Evolutionary conservation across 768 basidiomycete genomes (phyloP), one percentile per base, ranked within the genome.

Genomic region (Mrakia gelida): DNA sequence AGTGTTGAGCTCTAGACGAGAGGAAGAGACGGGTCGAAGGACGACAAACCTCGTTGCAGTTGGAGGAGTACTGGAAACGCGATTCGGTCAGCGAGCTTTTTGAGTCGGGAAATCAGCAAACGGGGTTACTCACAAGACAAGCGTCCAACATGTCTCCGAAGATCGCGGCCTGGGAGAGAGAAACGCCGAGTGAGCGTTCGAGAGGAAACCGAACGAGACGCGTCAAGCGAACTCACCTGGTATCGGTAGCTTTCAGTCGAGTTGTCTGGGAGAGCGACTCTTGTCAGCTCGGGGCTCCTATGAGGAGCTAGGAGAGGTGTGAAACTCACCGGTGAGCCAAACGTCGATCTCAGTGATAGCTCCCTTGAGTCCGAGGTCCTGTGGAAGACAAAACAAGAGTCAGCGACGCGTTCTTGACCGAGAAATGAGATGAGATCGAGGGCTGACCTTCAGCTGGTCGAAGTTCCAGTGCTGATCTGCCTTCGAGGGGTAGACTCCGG

Each of bases 341-440:
- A 78, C 62, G 43, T 78, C 77, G 49, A 78, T 71, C 71, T 78
- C 77, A n/a, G 77, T 78, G 59, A 78, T 73, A 43, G 73, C 71
- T 32, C 71, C 77, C n/a, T 73, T 38, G 43, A 78, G 62, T 5
- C 71, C 77, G 26, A 78, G 41, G 15, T n/a, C 30, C 32, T 59
- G n/a, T n/a, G n/a, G 59, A 15, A 26, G 9, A 59, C 5, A 23
- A 15, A 59, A 28, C 8, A 59, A 7, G 28, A n/a, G 59, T n/a
- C 59, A 28, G 26, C 26, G 59, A 45, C 9, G 1, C n/a, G 59
- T 10, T 59, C 26, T 26, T 9, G 54, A 38, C 54, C 2, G 54
- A 23, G 8, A 15, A 2, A 9, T 21, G 16, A n/a, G 9, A 56
- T 2, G 54, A 56, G 18, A n/a, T 0, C 16, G 11, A 23, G 3